A percentile compares a stretch with the other conserved stretches of the same genome.
Evolutionary conservation across 2,329 filamentous ascomycete genomes (phyloP).

Genomic region (Pseudovirgaria hyperparasitica): DNA sequence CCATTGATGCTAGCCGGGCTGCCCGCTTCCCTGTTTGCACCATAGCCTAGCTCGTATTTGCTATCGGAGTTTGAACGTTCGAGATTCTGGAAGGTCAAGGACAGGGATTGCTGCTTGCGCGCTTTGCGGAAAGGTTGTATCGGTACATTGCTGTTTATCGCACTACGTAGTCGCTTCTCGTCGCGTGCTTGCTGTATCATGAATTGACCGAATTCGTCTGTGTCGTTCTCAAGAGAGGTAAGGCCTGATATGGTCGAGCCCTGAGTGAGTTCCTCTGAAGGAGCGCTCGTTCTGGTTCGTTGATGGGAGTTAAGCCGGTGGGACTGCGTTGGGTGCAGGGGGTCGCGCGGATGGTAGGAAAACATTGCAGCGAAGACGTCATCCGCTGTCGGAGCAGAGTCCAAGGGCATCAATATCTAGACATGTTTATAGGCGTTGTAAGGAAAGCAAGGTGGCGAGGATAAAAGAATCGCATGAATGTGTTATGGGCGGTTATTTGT

Average conservation of each 20-base stretch:
- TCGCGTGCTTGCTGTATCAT: conserved; percentile 33
- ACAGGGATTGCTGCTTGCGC: conserved; percentile 24
- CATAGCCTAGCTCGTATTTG: conserved; percentile 4
- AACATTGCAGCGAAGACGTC: too few species aligned
- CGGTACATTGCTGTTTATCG: conserved; percentile 16
- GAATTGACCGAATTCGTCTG: conserved; percentile 32
- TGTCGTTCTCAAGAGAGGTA: conserved; percentile 28
- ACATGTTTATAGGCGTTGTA: too few species aligned
- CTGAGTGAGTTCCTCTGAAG: too few species aligned
- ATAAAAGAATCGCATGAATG: too few species aligned
- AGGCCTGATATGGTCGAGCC: conserved; percentile 23
- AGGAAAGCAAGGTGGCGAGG: too few species aligned
- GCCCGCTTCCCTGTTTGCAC: conserved; percentile 10
- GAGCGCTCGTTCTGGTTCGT: too few species aligned
- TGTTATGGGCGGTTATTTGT: too few species aligned
- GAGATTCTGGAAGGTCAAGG: conserved; percentile 30
- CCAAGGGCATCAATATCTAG: too few species aligned
- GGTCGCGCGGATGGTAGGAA: too few species aligned
- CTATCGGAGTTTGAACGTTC: conserved; percentile 21
- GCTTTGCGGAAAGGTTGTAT: conserved; percentile 30
- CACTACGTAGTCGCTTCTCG: conserved; percentile 24
- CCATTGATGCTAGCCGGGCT: conserved; percentile 20
- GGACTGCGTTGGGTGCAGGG: too few species aligned
- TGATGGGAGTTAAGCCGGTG: too few species aligned
- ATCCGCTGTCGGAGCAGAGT: too few species aligned